Conservation (phyloP, 2,329 filamentous ascomycete genomes). For the Xylariaceae sp. region DNA sequence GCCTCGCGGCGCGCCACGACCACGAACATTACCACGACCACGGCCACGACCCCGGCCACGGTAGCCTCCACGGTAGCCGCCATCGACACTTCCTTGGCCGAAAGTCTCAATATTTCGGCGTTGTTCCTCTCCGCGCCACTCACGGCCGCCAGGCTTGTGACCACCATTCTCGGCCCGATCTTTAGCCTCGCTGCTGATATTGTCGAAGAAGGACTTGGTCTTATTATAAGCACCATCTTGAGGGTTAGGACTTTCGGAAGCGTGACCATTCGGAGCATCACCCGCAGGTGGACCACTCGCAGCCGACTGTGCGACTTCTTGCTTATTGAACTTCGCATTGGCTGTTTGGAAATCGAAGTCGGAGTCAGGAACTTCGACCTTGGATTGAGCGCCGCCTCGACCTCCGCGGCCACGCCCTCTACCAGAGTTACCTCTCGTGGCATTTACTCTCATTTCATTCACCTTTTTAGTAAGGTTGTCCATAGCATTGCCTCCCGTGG, state of each 20-base stretch:
- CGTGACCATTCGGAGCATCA: slow-evolving; percentile 42
- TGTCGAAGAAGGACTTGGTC: slow-evolving; percentile 89
- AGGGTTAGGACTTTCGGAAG: slow-evolving; percentile 32
- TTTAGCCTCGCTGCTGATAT: slow-evolving; percentile 90
- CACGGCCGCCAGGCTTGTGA: slow-evolving; percentile 67
- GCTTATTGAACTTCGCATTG: slow-evolving; percentile 85
- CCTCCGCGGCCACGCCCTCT: slow-evolving; percentile 44
- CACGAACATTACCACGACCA: slow-evolving; percentile 44
- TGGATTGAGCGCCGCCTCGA: slow-evolving; percentile 44
- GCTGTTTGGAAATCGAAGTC: slow-evolving; percentile 88
- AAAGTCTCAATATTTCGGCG: slow-evolving; percentile 97
- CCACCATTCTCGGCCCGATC: slow-evolving; percentile 72
- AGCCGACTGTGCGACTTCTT: slow-evolving; percentile 82
- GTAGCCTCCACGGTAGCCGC: slow-evolving; percentile 66
- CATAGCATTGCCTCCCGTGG: slow-evolving; percentile 43
- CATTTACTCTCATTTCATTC: slow-evolving; percentile 67
- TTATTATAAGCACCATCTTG: slow-evolving; percentile 69
- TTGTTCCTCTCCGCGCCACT: slow-evolving; percentile 89
- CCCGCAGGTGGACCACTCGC: slow-evolving; percentile 67
- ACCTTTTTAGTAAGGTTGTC: slow-evolving; percentile 71
- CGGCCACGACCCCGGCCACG: slow-evolving; percentile 74
- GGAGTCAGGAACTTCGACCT: slow-evolving; percentile 80
- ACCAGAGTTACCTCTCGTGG: slow-evolving; percentile 44
- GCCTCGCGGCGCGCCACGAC: slow-evolving; percentile 38
- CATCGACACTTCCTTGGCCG: slow-evolving; percentile 91